Conservation (phyloP, 257 asterid genomes). For the Osmanthus fragrans region DNA sequence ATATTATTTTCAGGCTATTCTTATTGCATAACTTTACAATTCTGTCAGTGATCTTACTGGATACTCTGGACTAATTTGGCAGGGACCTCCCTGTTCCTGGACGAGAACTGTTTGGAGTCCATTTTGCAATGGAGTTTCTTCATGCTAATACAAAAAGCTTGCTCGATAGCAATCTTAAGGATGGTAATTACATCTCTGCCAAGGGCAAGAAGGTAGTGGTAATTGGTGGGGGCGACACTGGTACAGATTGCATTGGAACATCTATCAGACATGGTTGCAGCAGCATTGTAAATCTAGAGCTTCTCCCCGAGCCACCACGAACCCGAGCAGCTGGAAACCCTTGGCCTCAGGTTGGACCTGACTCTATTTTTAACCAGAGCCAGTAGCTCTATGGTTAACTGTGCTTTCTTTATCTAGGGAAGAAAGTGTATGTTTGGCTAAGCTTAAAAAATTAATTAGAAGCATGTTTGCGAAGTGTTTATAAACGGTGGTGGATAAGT, state of each 20-base stretch:
- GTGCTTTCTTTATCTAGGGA: neutral
- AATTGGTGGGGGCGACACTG: conserved; percentile 99
- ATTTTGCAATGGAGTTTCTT: conserved; percentile 98
- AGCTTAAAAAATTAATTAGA: neutral
- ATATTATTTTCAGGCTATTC: neutral
- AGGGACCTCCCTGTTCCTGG: conserved; percentile 99
- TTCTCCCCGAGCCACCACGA: conserved; percentile 90
- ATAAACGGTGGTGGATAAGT: too few relatives aligned
- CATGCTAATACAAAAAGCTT: conserved; percentile 94
- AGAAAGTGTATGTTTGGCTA: neutral
- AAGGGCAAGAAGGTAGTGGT: conserved; percentile 94
- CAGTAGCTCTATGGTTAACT: neutral
- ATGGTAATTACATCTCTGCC: conserved; percentile 88
- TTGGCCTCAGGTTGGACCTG: conserved; percentile 91
- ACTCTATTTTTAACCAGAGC: neutral
- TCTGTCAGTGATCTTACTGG: neutral
- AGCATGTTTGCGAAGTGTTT: too few relatives aligned
- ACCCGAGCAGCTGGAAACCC: conserved; percentile 95
- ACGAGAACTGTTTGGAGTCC: conserved; percentile 88
- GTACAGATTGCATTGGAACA: conserved; percentile 97
- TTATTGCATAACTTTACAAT: neutral
- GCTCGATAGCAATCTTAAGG: conserved; percentile 89
- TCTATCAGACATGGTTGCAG: conserved; percentile 94
- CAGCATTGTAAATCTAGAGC: conserved; percentile 79
- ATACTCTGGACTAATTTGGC: conserved; percentile 21